These are phyloP conservation scores for Alternaria sp. DNA, from an alignment of 2,329 filamentous ascomycete genomes.

Conservation along the genomic window DNA sequence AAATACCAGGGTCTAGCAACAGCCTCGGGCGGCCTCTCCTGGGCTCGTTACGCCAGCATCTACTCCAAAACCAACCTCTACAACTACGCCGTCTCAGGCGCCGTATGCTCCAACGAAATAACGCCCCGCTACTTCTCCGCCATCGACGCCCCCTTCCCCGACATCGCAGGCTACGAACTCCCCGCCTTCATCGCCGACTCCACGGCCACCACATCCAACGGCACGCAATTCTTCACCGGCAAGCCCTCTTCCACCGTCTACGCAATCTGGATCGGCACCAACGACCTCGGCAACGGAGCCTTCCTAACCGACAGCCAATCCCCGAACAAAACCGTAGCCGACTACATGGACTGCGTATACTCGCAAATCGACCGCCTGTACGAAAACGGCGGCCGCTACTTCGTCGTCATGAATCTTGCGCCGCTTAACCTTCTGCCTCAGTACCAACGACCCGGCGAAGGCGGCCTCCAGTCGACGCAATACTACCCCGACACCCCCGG, in stretches of 20 bases:
- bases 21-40: conserved; percentile 69
- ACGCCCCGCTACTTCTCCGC: conserved; percentile 61
- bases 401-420: conserved; percentile 73
- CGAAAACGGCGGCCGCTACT: conserved; percentile 69
- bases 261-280: conserved; percentile 81
- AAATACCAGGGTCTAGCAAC: conserved; percentile 56
- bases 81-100: conserved; percentile 76
- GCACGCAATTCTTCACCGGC: conserved; percentile 53
- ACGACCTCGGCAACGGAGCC: conserved; percentile 72
- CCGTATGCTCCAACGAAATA: conserved; percentile 74
- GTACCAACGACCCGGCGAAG: conserved; percentile 62
- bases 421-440: conserved; percentile 72
- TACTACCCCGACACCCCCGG: conserved; percentile 57
- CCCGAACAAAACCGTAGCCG: conserved; percentile 64
- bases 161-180: conserved; percentile 55
- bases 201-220: conserved; percentile 40
- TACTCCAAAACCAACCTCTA: conserved; percentile 62
- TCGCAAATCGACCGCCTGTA: conserved; percentile 68
- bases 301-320: conserved; percentile 71
- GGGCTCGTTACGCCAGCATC: conserved; percentile 71
- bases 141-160: conserved; percentile 66
- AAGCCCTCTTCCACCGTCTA: conserved; percentile 70
- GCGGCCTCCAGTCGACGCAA: conserved; percentile 52
- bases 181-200: conserved; percentile 57
- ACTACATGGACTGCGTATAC: conserved; percentile 74